These are phyloP conservation scores for Leccinum angustisporum DNA, from an alignment of 1,284 basidiomycete species.

Conservation along the genomic window DNA sequence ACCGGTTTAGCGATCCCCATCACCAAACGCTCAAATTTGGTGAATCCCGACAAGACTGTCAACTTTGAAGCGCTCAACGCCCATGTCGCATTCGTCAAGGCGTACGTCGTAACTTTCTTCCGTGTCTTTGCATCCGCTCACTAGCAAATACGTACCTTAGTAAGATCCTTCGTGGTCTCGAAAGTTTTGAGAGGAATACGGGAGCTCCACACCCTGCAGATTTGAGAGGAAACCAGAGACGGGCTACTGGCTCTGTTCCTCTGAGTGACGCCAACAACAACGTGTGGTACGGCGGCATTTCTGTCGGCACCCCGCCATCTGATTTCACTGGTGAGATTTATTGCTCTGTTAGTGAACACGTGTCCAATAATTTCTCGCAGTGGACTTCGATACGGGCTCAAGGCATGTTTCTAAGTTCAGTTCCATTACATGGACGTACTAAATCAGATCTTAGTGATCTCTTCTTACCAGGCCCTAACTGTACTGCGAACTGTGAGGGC, in stretches of 20 bases:
- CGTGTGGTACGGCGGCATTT: constrained; percentile 22
- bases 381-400: constrained; percentile 24
- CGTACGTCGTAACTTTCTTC: constrained; percentile 15
- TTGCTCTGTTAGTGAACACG: not conserved
- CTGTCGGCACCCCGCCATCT: constrained; percentile 21
- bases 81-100: constrained; percentile 12
- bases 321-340: constrained; percentile 15
- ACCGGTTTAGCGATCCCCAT: constrained; percentile 13
- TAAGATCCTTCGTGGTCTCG: constrained; percentile 18
- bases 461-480: constrained; percentile 10
- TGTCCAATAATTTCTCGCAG: constrained; percentile 3
- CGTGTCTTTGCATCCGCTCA: not conserved
- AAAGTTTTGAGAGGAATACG: constrained; percentile 16
- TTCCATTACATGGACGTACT: not conserved
- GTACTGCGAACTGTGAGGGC: constrained; percentile 15
- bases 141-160: constrained; percentile 7
- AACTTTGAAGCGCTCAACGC: constrained; percentile 10
- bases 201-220: constrained; percentile 12
- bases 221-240: not conserved
- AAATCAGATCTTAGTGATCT: constrained; percentile 6
- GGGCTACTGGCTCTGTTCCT: constrained; percentile 1
- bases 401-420: constrained; percentile 4
- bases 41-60: constrained; percentile 12
- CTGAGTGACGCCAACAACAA: constrained; percentile 17
- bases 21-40: constrained; percentile 16